Percentiles rank a stretch among this genome's conserved stretches.
These are phyloP conservation scores for Auricularia sp. DNA, from an alignment of 768 basidiomycete genomes.

Conservation along the genomic window DNA sequence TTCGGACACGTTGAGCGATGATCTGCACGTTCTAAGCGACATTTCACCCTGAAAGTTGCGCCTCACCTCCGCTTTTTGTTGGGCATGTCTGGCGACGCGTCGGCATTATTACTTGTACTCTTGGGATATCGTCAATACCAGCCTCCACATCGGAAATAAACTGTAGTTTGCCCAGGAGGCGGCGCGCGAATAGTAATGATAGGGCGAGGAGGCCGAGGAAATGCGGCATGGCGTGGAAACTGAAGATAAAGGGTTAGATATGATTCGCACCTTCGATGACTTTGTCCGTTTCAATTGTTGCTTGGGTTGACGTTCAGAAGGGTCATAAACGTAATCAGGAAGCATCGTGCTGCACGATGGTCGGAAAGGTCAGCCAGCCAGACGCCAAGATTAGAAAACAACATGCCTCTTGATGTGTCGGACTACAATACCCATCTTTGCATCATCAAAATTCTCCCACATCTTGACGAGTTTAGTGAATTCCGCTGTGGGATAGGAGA, in stretches of 20 bases:
- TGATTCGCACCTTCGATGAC: conserved; percentile 38
- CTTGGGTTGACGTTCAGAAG: conserved; percentile 68
- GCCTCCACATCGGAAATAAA: neutral
- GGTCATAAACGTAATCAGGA: conserved; percentile 76
- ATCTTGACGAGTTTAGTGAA: conserved; percentile 88
- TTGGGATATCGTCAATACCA: conserved; percentile 9
- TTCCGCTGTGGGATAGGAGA: conserved; percentile 93
- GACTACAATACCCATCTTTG: conserved; percentile 88
- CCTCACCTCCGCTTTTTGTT: conserved; percentile 70
- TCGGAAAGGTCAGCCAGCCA: neutral
- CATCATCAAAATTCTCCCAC: conserved; percentile 93
- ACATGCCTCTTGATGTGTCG: conserved; percentile 83
- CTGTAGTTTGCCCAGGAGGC: neutral
- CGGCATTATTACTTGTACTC: conserved; percentile 54
- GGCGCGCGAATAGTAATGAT: neutral
- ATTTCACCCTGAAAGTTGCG: neutral
- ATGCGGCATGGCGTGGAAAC: too few species aligned
- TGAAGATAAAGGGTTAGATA: neutral
- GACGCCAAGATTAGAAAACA: conserved; percentile 8
- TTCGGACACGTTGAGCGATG: neutral
- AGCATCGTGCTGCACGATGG: conserved; percentile 45
- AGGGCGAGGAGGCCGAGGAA: neutral
- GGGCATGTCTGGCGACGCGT: conserved; percentile 57
- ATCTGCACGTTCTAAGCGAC: neutral
- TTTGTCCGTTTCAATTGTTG: conserved; percentile 67